phyloP scores from a whole-genome alignment of 2,329 filamentous ascomycete species.

The Venturia oleaginea region DNA sequence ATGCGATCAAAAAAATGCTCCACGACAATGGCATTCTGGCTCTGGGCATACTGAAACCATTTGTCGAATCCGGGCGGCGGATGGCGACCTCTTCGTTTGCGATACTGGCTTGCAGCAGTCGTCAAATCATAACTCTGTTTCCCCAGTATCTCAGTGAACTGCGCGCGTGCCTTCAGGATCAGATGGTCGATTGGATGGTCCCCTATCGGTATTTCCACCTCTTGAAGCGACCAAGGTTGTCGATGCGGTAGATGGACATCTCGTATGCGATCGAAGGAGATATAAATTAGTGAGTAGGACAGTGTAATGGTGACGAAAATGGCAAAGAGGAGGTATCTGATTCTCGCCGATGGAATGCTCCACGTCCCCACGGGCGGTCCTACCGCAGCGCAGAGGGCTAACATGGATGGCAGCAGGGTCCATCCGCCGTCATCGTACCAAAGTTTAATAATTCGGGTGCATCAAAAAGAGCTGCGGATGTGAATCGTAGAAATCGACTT shows the following conservation, averaged over 20 bases:
- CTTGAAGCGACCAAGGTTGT: background rate
- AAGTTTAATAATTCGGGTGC: background rate
- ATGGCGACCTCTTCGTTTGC: constrained; percentile 36
- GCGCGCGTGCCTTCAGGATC: constrained; percentile 3
- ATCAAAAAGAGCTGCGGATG: background rate
- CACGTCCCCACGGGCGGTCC: background rate
- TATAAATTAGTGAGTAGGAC: background rate
- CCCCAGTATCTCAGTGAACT: background rate
- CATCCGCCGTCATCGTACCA: background rate
- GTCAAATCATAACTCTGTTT: constrained; percentile 19
- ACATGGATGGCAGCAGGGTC: background rate
- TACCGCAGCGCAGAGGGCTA: background rate
- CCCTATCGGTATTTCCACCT: background rate
- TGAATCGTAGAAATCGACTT: background rate
- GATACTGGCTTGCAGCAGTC: constrained; percentile 34
- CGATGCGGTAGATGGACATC: background rate
- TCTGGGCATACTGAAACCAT: constrained; percentile 38
- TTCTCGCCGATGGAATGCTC: background rate
- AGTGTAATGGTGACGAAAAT: background rate
- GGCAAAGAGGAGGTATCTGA: background rate
- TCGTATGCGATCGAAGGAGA: constrained; percentile 3
- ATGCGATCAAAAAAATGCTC: constrained; percentile 45
- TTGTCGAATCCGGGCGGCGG: constrained; percentile 42
- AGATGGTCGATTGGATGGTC: constrained; percentile 5
- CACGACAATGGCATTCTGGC: constrained; percentile 34